Base-by-base conservation (phyloP, 78 protist genomes). In the Dictyostelium purpureum region DNA sequence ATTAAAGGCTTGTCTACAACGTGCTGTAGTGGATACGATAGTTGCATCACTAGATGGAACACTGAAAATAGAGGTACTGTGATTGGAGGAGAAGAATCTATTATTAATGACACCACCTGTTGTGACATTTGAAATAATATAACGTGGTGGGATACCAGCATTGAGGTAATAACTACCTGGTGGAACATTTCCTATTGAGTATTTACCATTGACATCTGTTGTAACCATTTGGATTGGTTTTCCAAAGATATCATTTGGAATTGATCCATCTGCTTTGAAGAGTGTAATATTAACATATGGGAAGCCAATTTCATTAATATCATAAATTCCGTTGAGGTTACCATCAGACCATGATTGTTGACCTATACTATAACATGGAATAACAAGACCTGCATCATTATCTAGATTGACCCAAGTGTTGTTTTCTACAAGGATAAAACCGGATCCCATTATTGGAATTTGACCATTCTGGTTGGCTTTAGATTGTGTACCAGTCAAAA, bases 271-370 rank as follows among this genome's bases (percentile, higher is more conserved):
- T 56, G 59, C 93, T 26, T 73, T 47, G 40, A 16, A 47, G 21
- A 87, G 37, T 45, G 85, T 66, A n/a, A 87, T 12, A 28, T 31
- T 65, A 45, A 73, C 59, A 51, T 19, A 12, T 38, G 93, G 61
- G 65, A 56, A 67, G 2, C 76, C 82, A 7, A 66, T 52, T 73
- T 87, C 93, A 63, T 77, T 77, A 40, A 47, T 66, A 87, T 87
- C 93, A 9, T 18, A 87, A 6, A 19, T n/a, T 40, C 89, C 89
- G 24, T 81, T 81, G 12, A 18, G 40, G 77, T 69, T 81, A 26
- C 70, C 79, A 52, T 81, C 89, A 9, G 67, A 69, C 76, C 74
- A 81, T 33, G 65, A 61, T 38, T 69, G 47, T 71, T 69, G 56
- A 16, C 89, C 89, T 52, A 81, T 7, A 10, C 3, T 26, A 45